Base-by-base conservation (phyloP, 192 early-diverging fungal genomes). In the Phycomyces blakesleeanus region DNA sequence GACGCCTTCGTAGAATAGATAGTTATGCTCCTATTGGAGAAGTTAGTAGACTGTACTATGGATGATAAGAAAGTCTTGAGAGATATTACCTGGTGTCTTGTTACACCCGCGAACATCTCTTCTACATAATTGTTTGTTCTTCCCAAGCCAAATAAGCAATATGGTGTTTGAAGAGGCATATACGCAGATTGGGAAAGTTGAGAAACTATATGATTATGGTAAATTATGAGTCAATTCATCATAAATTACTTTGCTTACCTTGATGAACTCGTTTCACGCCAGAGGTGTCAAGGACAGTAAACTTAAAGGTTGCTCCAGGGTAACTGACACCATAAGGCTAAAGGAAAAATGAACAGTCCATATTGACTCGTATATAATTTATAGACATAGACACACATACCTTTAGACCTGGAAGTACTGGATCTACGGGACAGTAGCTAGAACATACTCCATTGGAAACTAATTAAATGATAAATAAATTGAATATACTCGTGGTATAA, bases 101-200 rank as follows among this genome's bases (percentile, higher is more conserved):
- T 82, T 11, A 84, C 78, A 1, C 93, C 95, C 0, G 93, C 93
- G 72, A 93, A 93, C 70, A 98, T 76, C 57, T 92, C 87, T 67
- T 98, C 95, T 16, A 98, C 89, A 72, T 98, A 98, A 69, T 96
- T 96, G 77, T 95, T 98, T 4, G 93, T 96, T 64, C 95, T 73
- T 1, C 95, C 95, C 12, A 98, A 81, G 14, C 95, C 95, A 61
- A 94, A 88, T 2, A 93, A 73, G 12, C 82, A 83, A 44, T 93
- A 95, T 1, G 95, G 93, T 38, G 90, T 85, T 20, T 85, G 80
- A 25, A 95, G 71, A 4, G 88, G 71, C 24, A 86, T 73, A 70
- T 95, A 95, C 1, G 85, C 80, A 22, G 90, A 83, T 63, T 95
- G 92, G 9, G 90, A 84, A 18, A 89, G 80, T 71, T 94, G 94